Conservation (phyloP, 257 asterid genomes). For the Parsonsia alboflavescens region DNA sequence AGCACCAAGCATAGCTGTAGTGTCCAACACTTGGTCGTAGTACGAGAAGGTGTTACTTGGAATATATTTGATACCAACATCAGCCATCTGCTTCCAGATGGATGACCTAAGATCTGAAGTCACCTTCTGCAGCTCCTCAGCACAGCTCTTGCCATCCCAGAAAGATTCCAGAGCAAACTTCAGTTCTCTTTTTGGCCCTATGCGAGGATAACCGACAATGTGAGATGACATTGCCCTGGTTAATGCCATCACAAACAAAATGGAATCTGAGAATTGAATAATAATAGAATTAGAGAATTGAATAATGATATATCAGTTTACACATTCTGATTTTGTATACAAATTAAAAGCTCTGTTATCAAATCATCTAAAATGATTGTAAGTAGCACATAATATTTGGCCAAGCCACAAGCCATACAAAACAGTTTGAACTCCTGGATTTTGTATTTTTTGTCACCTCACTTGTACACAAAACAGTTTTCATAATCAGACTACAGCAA, state of each 20-base stretch:
- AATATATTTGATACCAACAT: constrained; percentile 68
- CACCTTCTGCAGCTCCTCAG: constrained; percentile 61
- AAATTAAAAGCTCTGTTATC: too few relatives aligned
- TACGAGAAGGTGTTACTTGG: constrained; percentile 83
- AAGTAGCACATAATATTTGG: neutral
- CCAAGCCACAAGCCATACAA: neutral
- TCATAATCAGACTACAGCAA: neutral
- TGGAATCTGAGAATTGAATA: too few relatives aligned
- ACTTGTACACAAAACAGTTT: neutral
- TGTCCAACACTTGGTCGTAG: constrained; percentile 76
- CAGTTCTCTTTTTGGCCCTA: constrained; percentile 97
- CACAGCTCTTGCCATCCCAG: constrained; percentile 72
- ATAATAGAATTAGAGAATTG: too few relatives aligned
- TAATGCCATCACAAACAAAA: neutral
- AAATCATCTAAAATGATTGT: neutral
- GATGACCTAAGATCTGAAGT: constrained; percentile 55
- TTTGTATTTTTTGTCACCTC: neutral
- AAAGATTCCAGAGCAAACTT: constrained; percentile 78
- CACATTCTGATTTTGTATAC: too few relatives aligned
- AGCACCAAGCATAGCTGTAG: constrained; percentile 83
- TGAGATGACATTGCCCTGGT: constrained; percentile 56
- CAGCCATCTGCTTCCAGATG: constrained; percentile 79
- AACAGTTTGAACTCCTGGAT: neutral
- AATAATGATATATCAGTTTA: too few relatives aligned
- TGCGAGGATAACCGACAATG: constrained; percentile 80